Percentiles rank a stretch among this genome's conserved stretches.
These are phyloP conservation scores for Torulaspora delbrueckii DNA, from an alignment of 805 yeast genomes.

Conservation along the genomic window DNA sequence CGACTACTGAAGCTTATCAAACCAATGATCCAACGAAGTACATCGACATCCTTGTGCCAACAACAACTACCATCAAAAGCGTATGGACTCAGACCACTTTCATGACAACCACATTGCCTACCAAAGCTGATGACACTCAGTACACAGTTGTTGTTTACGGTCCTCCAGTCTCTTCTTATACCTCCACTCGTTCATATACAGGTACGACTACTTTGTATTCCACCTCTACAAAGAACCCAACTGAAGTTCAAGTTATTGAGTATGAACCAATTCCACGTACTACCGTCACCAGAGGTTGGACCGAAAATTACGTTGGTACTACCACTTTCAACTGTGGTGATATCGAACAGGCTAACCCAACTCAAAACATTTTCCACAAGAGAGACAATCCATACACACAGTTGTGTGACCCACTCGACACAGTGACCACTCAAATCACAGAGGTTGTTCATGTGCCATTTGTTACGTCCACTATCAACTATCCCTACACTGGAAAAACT, in stretches of 20 bases:
- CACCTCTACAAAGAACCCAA: conserved; percentile 6
- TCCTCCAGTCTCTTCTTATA: conserved; percentile 6
- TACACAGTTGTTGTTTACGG: conserved; percentile 9
- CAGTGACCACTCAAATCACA: conserved; percentile 9
- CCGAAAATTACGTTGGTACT: conserved; percentile 3
- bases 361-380: conserved; percentile 9
- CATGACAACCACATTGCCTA: conserved; percentile 3
- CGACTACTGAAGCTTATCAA: conserved; percentile 6
- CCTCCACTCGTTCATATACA: conserved; percentile 6
- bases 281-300: conserved; percentile 13
- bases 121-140: conserved; percentile 1
- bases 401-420: conserved; percentile 7
- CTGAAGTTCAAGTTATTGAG: conserved; percentile 7
- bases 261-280: conserved; percentile 10
- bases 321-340: conserved; percentile 12
- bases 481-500: conserved; percentile 8
- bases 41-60: conserved; percentile 7
- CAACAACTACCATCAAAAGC: conserved; percentile 9
- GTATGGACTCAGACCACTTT: conserved; percentile 3
- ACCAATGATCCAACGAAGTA: conserved; percentile 4
- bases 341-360: conserved; percentile 7
- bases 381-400: conserved; percentile 13
- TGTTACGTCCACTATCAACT: conserved; percentile 6
- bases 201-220: conserved; percentile 1
- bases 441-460: conserved; percentile 12